These are phyloP conservation scores for Smallanthus sonchifolius DNA, from an alignment of 129 eudicot species.

Conservation along the genomic window DNA sequence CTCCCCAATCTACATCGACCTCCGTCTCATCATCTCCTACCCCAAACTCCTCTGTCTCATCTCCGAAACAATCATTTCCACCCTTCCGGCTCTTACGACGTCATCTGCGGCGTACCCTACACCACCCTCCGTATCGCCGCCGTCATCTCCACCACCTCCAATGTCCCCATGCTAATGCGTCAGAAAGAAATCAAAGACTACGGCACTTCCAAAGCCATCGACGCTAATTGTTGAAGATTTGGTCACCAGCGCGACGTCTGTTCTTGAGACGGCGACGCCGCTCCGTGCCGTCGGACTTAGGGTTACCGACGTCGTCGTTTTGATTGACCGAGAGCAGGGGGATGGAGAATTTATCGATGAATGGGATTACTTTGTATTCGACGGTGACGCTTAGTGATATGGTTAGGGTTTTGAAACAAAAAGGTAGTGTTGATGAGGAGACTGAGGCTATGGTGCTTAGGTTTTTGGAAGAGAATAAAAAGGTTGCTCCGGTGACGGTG, in stretches of 20 bases:
- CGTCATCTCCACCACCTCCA: conserved; percentile 50
- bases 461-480: conserved; percentile 72
- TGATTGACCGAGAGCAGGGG: conserved; percentile 95
- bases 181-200: conserved; percentile 83
- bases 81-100: conserved; percentile 50
- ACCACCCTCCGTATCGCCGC: conserved; percentile 98
- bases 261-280: conserved; percentile 85
- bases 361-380: conserved; percentile 71
- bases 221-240: conserved; percentile 80
- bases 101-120: conserved; percentile 95
- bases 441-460: conserved; percentile 65
- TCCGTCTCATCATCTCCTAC: conserved; percentile 90
- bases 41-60: conserved; percentile 72
- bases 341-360: conserved; percentile 65
- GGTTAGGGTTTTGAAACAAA: conserved; percentile 77
- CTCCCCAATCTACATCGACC: conserved; percentile 94
- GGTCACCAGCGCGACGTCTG: conserved; percentile 86
- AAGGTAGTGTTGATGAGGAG: conserved; percentile 76
- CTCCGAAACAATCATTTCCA: conserved; percentile 62
- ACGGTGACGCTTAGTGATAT: conserved; percentile 73
- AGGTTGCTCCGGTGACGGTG: conserved; percentile 45
- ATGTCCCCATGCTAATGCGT: conserved; percentile 90
- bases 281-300: conserved; percentile 60
- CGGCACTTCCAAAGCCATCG: conserved; percentile 81
- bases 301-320: conserved; percentile 76